Base-by-base conservation (phyloP, 495 filamentous ascomycete genomes). In the Amorphotheca resinae region DNA sequence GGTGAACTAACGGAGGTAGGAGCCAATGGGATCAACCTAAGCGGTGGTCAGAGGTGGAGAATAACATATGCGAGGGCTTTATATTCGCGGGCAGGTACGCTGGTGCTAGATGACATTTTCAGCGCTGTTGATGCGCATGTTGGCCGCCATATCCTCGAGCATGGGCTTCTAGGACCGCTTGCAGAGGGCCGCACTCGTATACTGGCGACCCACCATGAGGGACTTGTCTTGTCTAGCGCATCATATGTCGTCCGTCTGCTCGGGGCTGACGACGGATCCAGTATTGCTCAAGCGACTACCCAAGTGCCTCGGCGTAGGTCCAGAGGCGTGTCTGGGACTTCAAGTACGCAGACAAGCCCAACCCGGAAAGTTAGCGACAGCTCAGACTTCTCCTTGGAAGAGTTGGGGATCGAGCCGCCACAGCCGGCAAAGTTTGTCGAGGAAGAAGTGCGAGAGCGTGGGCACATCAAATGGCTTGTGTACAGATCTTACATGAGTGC, bases 381-480 rank as follows among this genome's bases (percentile, higher is more conserved):
- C 5, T 5, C 5, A 28, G 25, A 28, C 11, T 5, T 28, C 11
- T 28, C 25, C 11, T 11, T 28, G 5, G 25, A 5, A 28, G 25
- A 28, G 11, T 11, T 11, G 11, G 25, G 11, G 5, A 5, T 28
- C 5, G 25, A 5, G 11, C 5, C 5, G 11, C 25, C 5, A 28
- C 5, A 28, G 25, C 25, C 33, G 20, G 82, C 76, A 51, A 73
- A 76, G 52, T 89, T 88, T 45, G 70, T 82, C 31, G 77, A 84
- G 50, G 83, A 86, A 1, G 85, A 93, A 52, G 68, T 62, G 16
- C 63, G 76, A 45, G 80, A 84, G 48, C 64, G 65, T 20, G 85
- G 85, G 2, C 63, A 71, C 9, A 70, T 93, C 16, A 74, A 72
- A 40, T 61, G 65, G 8, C 55, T 57, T 1, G 67, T 89, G 4